A percentile compares a stretch with the other conserved stretches of the same genome.
Conservation (phyloP, 257 asterid genomes). For the Linderniella brevidens region DNA sequence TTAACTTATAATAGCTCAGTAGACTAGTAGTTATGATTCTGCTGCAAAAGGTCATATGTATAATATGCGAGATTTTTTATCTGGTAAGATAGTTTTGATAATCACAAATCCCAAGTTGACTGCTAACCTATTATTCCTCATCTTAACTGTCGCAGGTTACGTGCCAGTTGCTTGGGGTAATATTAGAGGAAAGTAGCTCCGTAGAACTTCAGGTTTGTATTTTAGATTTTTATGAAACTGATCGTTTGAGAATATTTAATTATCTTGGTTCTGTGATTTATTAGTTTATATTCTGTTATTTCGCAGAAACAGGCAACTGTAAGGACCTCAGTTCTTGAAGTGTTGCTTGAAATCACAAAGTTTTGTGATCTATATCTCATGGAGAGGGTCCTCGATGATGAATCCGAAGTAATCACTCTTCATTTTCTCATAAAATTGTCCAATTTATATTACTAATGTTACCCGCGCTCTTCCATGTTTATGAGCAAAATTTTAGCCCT, state of each 20-base stretch:
- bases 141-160: slow-evolving; percentile 89
- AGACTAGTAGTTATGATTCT: too few relatives aligned
- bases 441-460: too few relatives aligned
- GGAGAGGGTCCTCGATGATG: slow-evolving; percentile 91
- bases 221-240: too few relatives aligned
- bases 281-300: not conserved
- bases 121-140: too few relatives aligned
- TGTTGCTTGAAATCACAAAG: slow-evolving; percentile 79
- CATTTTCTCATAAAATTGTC: slow-evolving; percentile 10
- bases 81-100: too few relatives aligned
- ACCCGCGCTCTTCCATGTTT: too few relatives aligned
- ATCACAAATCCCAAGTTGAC: too few relatives aligned
- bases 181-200: slow-evolving; percentile 73
- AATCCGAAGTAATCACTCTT: slow-evolving; percentile 47
- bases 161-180: slow-evolving; percentile 70
- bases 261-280: slow-evolving; percentile 12
- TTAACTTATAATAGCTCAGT: too few relatives aligned
- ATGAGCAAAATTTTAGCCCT: too few relatives aligned
- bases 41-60: too few relatives aligned
- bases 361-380: slow-evolving; percentile 88
- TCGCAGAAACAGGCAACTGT: slow-evolving; percentile 79
- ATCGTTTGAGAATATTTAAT: not conserved
- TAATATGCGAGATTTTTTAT: too few relatives aligned
- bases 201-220: slow-evolving; percentile 91
- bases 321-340: slow-evolving; percentile 65